These are phyloP conservation scores for Fusarium xylarioides DNA, from an alignment of 2,329 filamentous ascomycete genomes.

Conservation along the genomic window DNA sequence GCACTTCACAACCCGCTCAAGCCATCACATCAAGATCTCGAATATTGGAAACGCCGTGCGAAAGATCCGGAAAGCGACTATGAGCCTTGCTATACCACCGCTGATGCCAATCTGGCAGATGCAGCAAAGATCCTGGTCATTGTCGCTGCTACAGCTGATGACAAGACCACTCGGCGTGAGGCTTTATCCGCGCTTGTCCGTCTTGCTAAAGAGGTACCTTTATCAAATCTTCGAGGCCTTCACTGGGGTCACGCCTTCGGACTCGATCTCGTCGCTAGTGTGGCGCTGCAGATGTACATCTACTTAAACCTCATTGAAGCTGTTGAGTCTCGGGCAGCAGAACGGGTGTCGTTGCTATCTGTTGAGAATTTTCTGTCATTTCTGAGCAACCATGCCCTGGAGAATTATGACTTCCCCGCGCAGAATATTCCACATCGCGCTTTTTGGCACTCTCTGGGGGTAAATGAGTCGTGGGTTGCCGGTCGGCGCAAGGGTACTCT, in stretches of 20 bases:
- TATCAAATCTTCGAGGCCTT: background rate
- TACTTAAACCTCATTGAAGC: constrained; percentile 15
- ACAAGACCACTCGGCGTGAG: background rate
- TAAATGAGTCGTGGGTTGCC: background rate
- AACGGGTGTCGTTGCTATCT: background rate
- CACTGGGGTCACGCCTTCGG: constrained; percentile 6
- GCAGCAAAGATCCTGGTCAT: background rate
- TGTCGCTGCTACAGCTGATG: background rate
- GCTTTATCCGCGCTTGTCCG: background rate
- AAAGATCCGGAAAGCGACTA: fast-evolving
- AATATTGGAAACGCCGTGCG: background rate
- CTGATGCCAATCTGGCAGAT: background rate
- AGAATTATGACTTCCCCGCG: background rate
- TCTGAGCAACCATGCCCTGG: background rate
- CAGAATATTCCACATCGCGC: constrained; percentile 15
- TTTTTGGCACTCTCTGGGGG: constrained; percentile 1
- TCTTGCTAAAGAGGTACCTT: background rate
- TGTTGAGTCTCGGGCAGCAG: background rate
- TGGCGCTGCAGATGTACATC: background rate
- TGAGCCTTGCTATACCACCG: background rate
- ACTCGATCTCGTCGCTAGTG: background rate
- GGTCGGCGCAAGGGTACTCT: fast-evolving
- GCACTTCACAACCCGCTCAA: background rate
- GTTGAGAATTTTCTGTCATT: background rate
- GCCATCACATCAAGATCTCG: background rate